Evolutionary conservation across 148 eudicot genomes (phyloP).

Genomic region (Salicornia ramosissima): DNA sequence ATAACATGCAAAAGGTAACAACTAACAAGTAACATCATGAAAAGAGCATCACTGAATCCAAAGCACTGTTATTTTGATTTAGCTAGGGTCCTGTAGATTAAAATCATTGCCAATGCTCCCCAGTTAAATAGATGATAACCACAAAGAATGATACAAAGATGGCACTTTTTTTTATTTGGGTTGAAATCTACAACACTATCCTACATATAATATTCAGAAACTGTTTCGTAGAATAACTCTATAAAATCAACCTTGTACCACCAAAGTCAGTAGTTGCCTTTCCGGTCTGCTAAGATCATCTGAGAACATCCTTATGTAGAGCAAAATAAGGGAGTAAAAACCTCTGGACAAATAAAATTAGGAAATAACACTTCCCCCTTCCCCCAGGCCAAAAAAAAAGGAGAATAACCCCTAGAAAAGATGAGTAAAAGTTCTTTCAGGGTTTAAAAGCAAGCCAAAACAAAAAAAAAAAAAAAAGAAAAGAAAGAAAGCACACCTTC

Average conservation of each 20-base stretch:
- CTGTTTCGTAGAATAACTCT: neutral
- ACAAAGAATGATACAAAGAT: neutral
- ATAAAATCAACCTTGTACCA: neutral
- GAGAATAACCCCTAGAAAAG: neutral
- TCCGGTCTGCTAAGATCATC: neutral
- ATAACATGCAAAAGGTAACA: too few species aligned
- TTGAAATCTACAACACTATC: neutral
- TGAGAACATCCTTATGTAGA: neutral
- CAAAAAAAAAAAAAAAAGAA: too few species aligned
- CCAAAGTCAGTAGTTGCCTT: neutral
- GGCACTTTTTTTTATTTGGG: neutral
- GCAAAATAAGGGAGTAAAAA: neutral
- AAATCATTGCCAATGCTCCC: too few species aligned
- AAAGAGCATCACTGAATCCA: too few species aligned
- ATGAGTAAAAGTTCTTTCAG: neutral
- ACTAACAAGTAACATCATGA: too few species aligned
- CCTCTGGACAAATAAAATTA: neutral
- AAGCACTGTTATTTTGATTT: too few species aligned
- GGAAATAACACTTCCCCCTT: neutral
- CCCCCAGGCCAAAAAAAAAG: neutral
- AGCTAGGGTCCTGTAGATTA: too few species aligned
- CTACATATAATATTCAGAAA: neutral
- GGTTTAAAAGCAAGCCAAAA: neutral
- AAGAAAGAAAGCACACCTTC: slow-evolving; percentile 48
- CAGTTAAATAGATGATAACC: neutral